Evolutionary conservation across 768 basidiomycete species (phyloP), one percentile per base, ranked within the genome.

Genomic region (Lepiota subincarnata): DNA sequence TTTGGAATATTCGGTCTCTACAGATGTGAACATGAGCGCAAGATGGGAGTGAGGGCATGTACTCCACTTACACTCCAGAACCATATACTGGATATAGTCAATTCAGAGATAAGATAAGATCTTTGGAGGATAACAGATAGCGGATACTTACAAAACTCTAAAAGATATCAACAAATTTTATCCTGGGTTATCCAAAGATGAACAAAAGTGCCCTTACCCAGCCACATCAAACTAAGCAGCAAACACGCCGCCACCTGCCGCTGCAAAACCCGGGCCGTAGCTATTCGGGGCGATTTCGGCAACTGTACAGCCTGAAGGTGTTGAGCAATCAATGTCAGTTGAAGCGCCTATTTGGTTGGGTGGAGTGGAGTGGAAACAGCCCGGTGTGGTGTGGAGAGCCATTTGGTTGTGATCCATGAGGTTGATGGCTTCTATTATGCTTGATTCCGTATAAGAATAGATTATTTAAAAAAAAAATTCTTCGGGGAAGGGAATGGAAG

Each of bases 191-290:
- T n/a, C n/a, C 5, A 16, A 46, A 16, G 14, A 28, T 31, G 48
- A 39, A 35, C 18, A 41, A 24, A 24, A 5, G 24, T 24, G 24
- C 1, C 64, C 66, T 42, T 43, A 69, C 69, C 70, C 85, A 1
- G 75, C 64, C 5, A 73, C 70, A 46, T 87, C 87, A 56, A 87
- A 83, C 59, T 87, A 86, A 2, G 84, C 76, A 2, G 86, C 86
- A 66, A 73, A 92, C 1, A 73, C 70, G 0, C 74, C 81, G 26
- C 82, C 82, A 11, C 79, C 77, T 0, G 75, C 77, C 6, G 66
- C 48, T 6, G 78, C 77, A 59, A 83, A 83, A 1, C 64, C 72
- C 1, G 59, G 58, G 0, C 80, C 82, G 57, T 70, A 82, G 52
- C 76, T 78, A 46, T 73, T 74, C 3, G 71, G 62, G 48, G 73